Evolutionary conservation across 371 early-diverging fungal genomes (phyloP), one percentile per base, ranked within the genome.

Genomic region (Mortierella sp.): DNA sequence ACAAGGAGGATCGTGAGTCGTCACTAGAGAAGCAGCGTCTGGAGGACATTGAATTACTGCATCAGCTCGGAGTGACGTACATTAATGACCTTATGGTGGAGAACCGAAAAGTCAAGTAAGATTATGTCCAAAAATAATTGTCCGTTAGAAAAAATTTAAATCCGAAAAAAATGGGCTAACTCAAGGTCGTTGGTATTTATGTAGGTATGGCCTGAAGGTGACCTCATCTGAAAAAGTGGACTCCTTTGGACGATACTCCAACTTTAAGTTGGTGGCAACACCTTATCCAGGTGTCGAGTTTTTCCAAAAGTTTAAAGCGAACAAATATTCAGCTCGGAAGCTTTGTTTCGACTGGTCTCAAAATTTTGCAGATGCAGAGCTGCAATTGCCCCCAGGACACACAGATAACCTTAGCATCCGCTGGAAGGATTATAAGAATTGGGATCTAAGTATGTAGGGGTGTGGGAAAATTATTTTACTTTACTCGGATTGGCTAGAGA

Each of bases 81-180:
- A 80, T 80, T 57, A 80, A 80, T 35, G 80, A 80, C 31, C 75
- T 80, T 31, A 80, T 80, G 80, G 80, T 80, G 0, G 80, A 80
- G 67, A 80, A 80, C 37, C 80, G 80, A 47, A 80, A 80, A 80
- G 80, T 80, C 75, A 80, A 80, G 80, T 80, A 80, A 31, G 80
- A 26, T 17, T 29, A 17, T 22, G 10, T 1, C 15, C 23, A 3
- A 35, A 32, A 34, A 23, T 10, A 23, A 23, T 51, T 8, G 31
- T 17, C 17, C 12, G 61, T 22, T 45, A 40, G 3, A 59, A 59
- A 42, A 61, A 61, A 42, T 47, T 9, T 17, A 61, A 40, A 40
- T 17, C 3, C 29, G 13, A 40, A 31, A 28, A n/a, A 40, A 23
- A 32, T 3, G 10, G 15, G 6, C 42, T 23, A 4, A 19, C 42